Evolutionary conservation across 306 rosid species (phyloP).

Genomic region (Cercis canadensis): DNA sequence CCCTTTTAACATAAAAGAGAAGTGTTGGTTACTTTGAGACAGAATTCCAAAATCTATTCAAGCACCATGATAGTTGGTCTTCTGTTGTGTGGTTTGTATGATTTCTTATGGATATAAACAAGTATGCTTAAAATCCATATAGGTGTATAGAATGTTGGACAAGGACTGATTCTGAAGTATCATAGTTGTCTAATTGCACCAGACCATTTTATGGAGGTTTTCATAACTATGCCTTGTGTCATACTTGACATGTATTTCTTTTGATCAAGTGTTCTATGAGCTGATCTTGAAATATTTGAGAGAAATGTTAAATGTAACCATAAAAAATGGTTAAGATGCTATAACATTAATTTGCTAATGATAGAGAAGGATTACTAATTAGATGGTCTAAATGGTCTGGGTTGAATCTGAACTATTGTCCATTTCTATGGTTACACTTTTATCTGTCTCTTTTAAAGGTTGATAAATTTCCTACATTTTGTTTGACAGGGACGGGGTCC

Average conservation of each 20-base stretch:
- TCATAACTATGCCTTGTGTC: too few relatives aligned
- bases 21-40: constrained; percentile 12
- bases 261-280: constrained; percentile 14
- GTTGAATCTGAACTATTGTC: background rate
- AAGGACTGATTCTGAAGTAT: constrained; percentile 12
- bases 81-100: background rate
- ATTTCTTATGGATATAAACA: background rate
- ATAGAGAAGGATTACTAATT: background rate
- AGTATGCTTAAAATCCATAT: background rate
- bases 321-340: background rate
- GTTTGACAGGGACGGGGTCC: constrained; percentile 68
- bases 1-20: constrained; percentile 11
- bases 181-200: background rate
- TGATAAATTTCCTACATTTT: constrained; percentile 26
- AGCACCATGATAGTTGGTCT: background rate
- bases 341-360: too few relatives aligned
- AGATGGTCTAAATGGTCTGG: background rate
- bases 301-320: background rate
- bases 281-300: background rate
- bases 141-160: background rate
- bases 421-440: background rate
- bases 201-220: background rate
- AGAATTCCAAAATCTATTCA: background rate
- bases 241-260: background rate
- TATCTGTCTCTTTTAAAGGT: background rate